Evolutionary conservation across 1,284 basidiomycete genomes (phyloP).

Genomic region (Fomitopsis pinicola): DNA sequence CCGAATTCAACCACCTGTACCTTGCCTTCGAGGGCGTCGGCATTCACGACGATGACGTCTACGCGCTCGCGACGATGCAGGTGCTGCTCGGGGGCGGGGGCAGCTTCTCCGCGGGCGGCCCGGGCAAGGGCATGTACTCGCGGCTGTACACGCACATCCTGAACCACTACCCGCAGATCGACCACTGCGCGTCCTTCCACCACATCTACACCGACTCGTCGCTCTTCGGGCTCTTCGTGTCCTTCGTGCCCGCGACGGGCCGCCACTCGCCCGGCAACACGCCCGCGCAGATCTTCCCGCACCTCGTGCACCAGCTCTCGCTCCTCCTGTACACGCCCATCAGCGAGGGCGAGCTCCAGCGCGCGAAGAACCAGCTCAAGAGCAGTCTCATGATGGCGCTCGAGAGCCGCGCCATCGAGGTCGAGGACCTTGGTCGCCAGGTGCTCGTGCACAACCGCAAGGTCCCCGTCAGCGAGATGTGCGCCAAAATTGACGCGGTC

Average conservation of each 20-base stretch:
- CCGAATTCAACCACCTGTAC: constrained; percentile 92
- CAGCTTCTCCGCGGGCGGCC: constrained; percentile 93
- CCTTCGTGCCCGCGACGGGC: constrained; percentile 70
- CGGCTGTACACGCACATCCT: constrained; percentile 97
- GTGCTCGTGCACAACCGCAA: constrained; percentile 89
- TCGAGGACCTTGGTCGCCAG: constrained; percentile 86
- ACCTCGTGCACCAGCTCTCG: constrained; percentile 84
- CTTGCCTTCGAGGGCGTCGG: constrained; percentile 91
- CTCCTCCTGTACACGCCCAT: constrained; percentile 67
- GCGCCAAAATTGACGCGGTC: constrained; percentile 82
- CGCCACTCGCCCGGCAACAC: constrained; percentile 56
- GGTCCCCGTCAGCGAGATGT: constrained; percentile 90
- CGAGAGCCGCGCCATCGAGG: constrained; percentile 87
- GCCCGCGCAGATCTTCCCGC: constrained; percentile 71
- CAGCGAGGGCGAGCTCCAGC: constrained; percentile 65
- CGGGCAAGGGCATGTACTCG: constrained; percentile 99
- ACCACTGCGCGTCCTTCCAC: constrained; percentile 97
- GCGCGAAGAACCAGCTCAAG: constrained; percentile 97
- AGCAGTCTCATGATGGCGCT: constrained; percentile 93
- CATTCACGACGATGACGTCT: constrained; percentile 93
- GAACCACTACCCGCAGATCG: constrained; percentile 91
- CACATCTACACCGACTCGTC: constrained; percentile 97
- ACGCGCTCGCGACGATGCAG: constrained; percentile 92
- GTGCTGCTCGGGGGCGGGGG: constrained; percentile 94
- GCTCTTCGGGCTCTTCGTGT: constrained; percentile 90